Percentiles rank a stretch among this genome's conserved stretches.
Evolutionary conservation across 768 basidiomycete genomes (phyloP).

Genomic region (Rhodotorula kratochvilovae): DNA sequence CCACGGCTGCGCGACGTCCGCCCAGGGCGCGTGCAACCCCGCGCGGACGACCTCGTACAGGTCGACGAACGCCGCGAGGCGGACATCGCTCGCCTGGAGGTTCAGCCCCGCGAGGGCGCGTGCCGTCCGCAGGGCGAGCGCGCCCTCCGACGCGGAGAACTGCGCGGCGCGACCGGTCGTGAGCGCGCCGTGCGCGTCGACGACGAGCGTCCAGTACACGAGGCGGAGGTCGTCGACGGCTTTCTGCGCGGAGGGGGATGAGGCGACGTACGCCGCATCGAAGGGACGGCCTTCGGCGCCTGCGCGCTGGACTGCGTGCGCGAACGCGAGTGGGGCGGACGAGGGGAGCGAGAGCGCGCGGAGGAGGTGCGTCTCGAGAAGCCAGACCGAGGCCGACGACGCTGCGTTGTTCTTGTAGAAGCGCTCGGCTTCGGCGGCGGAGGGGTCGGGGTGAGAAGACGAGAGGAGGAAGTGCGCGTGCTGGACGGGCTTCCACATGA

Average conservation of each 20-base stretch:
- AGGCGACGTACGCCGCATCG: not conserved
- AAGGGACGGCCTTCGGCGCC: not conserved
- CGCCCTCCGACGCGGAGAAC: not conserved
- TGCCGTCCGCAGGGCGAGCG: not conserved
- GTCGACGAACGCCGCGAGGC: not conserved
- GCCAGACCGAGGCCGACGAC: not conserved
- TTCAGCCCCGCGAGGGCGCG: constrained; percentile 2
- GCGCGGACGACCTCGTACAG: not conserved
- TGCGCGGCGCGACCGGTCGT: not conserved
- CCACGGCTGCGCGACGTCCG: not conserved
- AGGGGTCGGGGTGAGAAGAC: not conserved
- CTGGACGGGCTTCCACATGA: constrained; percentile 8
- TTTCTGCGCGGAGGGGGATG: no score
- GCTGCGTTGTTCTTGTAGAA: constrained; percentile 1
- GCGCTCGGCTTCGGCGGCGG: not conserved
- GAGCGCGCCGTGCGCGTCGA: constrained; percentile 6
- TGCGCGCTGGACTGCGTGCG: not conserved
- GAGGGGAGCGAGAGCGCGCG: not conserved
- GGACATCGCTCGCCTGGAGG: not conserved
- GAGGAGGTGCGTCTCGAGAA: not conserved
- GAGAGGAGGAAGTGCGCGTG: not conserved
- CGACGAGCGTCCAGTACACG: not conserved
- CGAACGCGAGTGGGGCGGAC: not conserved
- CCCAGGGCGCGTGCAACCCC: not conserved
- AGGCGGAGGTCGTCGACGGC: not conserved